Evolutionary conservation across 371 early-diverging fungal species (phyloP).

Genomic region (Circinella umbellata): DNA sequence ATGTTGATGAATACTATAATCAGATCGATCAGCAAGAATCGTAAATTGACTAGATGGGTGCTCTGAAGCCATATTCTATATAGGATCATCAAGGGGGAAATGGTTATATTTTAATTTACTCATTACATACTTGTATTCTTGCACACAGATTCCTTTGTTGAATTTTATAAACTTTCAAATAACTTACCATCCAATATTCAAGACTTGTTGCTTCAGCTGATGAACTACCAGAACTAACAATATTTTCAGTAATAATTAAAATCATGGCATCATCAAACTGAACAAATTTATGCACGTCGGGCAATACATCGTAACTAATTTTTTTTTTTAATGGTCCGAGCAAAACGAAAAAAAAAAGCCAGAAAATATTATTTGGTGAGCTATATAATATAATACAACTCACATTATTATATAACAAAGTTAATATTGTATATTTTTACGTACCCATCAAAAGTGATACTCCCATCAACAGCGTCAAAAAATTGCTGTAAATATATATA

Average conservation of each 20-base stretch:
- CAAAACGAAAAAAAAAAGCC: neutral
- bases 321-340: neutral
- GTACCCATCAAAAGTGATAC: slow-evolving; percentile 16
- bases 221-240: neutral
- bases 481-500: slow-evolving; percentile 2
- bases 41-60: slow-evolving; percentile 9
- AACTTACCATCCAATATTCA: slow-evolving; percentile 10
- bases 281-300: slow-evolving; percentile 18
- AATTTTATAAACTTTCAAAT: too few relatives aligned
- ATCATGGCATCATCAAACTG: slow-evolving; percentile 16
- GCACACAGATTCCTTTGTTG: too few relatives aligned
- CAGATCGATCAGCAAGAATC: slow-evolving; percentile 4
- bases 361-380: neutral
- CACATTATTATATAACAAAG: too few relatives aligned
- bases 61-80: slow-evolving; percentile 14
- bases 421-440: too few relatives aligned
- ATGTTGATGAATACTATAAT: slow-evolving; percentile 1
- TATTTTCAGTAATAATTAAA: slow-evolving; percentile 10
- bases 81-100: too few relatives aligned
- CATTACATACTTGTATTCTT: too few relatives aligned
- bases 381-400: too few relatives aligned
- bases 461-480: slow-evolving; percentile 18
- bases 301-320: slow-evolving; percentile 12
- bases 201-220: neutral
- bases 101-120: too few relatives aligned